Evolutionary conservation across 305 asterid genomes (phyloP), one percentile per base, ranked within the genome.

Genomic region (Ajuga reptans): DNA sequence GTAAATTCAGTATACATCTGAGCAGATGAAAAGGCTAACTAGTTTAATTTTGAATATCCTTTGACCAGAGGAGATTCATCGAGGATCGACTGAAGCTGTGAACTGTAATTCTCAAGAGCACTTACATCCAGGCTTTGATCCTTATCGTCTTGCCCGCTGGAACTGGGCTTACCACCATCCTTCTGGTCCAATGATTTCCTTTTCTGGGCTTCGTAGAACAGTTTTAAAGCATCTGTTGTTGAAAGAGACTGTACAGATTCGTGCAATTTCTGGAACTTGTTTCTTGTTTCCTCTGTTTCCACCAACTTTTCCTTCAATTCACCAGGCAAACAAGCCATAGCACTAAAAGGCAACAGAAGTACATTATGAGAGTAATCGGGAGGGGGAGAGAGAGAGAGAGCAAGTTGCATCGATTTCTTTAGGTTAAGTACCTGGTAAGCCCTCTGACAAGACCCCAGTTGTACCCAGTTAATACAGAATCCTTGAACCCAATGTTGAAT

Each of bases 371-470:
- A 73, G 47, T n/a, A 69, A 9, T 1, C 7, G 58, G 36, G 36
- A 5, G 36, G 36, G 31, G 31, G 31, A 3, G 31, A 3, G 31
- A 3, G 31, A 3, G 31, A 3, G 31, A 3, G 31, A 3, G 31
- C 2, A 3, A 3, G 31, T 1, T 1, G 3, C 2, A 27, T 27
- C n/a, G 18, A 8, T 33, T 16, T 0, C 5, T 62, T 21, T 12
- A 6, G 42, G 14, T 21, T 37, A 41, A 64, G 70, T 68, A 88
- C 97, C 96, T 82, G 59, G 92, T 84, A 66, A 90, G 56, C 34
- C 98, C 96, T 82, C 92, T 82, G 64, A 85, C 86, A 63, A 74
- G 72, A 56, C 98, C 97, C 90, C 89, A 88, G 29, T 71, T 84
- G 81, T 82, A 83, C 10, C 98, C 97, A 12, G 61, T 65, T 54